A percentile compares a stretch with the other conserved stretches of the same genome.
Conservation (phyloP, 2,329 filamentous ascomycete genomes). For the Drechslerella coelobrocha region DNA sequence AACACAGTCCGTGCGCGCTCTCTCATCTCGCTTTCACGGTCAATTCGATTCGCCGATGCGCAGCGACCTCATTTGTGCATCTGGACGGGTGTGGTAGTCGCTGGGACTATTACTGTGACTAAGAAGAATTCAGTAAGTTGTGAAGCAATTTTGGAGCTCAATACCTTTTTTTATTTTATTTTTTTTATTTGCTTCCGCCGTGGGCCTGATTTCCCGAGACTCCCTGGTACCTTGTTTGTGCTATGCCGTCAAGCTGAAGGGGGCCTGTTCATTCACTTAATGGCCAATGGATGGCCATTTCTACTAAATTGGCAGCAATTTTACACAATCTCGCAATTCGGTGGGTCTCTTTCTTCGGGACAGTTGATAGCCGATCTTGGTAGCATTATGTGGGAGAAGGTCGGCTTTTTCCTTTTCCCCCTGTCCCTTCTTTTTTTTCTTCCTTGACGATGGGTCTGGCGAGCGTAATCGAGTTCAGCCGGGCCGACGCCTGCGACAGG, state of each 20-base stretch:
- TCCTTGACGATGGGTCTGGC: too few species aligned
- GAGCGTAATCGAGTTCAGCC: constrained; percentile 13
- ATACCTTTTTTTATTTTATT: not conserved
- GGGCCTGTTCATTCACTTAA: constrained; percentile 31
- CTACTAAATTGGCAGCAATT: constrained; percentile 35
- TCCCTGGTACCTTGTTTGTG: not conserved
- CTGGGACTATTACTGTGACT: not conserved
- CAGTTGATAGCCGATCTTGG: constrained; percentile 34
- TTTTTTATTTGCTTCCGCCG: not conserved
- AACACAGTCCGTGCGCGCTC: constrained; percentile 21
- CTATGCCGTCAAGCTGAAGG: constrained; percentile 3
- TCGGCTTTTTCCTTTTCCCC: not conserved
- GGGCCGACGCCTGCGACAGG: constrained; percentile 4
- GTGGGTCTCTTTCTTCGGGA: constrained; percentile 35
- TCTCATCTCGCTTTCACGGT: not conserved
- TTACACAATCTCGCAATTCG: constrained; percentile 43
- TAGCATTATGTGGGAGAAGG: not conserved
- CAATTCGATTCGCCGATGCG: not conserved
- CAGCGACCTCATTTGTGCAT: not conserved
- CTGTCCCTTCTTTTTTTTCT: too few species aligned
- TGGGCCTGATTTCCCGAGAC: constrained; percentile 1
- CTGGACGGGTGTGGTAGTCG: too few species aligned
- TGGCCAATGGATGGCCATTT: constrained; percentile 35
- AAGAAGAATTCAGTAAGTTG: not conserved
- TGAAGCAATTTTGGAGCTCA: not conserved